Conservation (phyloP, 2,329 filamentous ascomycete species). For the Epichloe festucae region DNA sequence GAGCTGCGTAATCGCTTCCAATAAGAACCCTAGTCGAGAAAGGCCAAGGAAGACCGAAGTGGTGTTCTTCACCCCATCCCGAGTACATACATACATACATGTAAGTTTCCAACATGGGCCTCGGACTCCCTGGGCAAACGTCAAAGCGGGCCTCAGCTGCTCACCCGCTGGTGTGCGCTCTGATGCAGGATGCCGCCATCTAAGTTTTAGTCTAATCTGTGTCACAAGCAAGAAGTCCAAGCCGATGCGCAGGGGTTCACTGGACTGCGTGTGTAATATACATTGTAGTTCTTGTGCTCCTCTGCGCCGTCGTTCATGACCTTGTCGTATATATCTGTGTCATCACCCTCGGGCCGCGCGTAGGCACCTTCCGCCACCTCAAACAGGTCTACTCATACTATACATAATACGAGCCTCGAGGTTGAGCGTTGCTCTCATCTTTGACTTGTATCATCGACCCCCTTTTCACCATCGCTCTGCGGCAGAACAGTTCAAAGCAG, state of each 20-base stretch:
- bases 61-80: background rate
- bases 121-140: background rate
- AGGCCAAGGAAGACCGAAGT: background rate
- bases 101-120: background rate
- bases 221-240: background rate
- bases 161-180: background rate
- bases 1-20: background rate
- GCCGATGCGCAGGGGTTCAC: background rate
- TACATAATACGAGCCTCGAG: background rate
- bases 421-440: background rate
- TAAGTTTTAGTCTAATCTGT: constrained; percentile 1
- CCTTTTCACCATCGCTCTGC: background rate
- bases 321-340: constrained; percentile 1
- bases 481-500: background rate
- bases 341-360: background rate
- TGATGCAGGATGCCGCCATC: constrained; percentile 6
- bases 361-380: background rate
- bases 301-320: background rate
- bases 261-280: background rate
- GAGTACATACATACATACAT: no score
- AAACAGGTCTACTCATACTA: no score
- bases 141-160: background rate
- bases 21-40: background rate
- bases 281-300: background rate
- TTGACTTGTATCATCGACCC: background rate